Evolutionary conservation across 2,329 filamentous ascomycete species (phyloP).

Genomic region (Claviceps fusiformis): DNA sequence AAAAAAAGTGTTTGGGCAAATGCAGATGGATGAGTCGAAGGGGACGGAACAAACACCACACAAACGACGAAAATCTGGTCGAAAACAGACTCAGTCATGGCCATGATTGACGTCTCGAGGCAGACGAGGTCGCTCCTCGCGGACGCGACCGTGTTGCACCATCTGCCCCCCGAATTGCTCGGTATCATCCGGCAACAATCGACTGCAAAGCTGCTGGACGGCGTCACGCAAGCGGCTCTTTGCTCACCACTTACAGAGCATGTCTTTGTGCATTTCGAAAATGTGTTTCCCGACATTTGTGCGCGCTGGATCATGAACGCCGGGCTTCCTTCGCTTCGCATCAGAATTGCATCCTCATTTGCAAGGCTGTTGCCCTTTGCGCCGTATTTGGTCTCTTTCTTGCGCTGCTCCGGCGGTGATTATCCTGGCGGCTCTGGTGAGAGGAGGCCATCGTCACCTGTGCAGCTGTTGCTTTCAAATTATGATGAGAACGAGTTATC

Average conservation of each 20-base stretch:
- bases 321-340: slow-evolving; percentile 23
- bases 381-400: slow-evolving; percentile 62
- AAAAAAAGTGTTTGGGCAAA: slow-evolving; percentile 15
- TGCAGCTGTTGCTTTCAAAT: slow-evolving; percentile 18
- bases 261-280: slow-evolving; percentile 62
- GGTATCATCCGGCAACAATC: slow-evolving; percentile 50
- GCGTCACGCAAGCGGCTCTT: slow-evolving; percentile 56
- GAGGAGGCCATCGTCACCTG: slow-evolving; percentile 10
- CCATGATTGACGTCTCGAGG: slow-evolving; percentile 38
- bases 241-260: slow-evolving; percentile 55
- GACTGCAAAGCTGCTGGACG: slow-evolving; percentile 55
- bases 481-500: slow-evolving; percentile 16
- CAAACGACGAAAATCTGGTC: slow-evolving; percentile 14
- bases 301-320: slow-evolving; percentile 57
- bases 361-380: slow-evolving; percentile 70
- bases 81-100: slow-evolving; percentile 31
- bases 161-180: slow-evolving; percentile 58
- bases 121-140: slow-evolving; percentile 42
- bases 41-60: slow-evolving; percentile 10
- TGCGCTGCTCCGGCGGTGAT: slow-evolving; percentile 33
- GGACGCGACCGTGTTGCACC: slow-evolving; percentile 38
- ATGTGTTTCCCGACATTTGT: slow-evolving; percentile 68
- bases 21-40: not conserved
- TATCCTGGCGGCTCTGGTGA: slow-evolving; percentile 1
- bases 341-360: slow-evolving; percentile 53